These are phyloP conservation scores for Oenanthe javanica DNA, from an alignment of 140 eudicot genomes.

Conservation along the genomic window DNA sequence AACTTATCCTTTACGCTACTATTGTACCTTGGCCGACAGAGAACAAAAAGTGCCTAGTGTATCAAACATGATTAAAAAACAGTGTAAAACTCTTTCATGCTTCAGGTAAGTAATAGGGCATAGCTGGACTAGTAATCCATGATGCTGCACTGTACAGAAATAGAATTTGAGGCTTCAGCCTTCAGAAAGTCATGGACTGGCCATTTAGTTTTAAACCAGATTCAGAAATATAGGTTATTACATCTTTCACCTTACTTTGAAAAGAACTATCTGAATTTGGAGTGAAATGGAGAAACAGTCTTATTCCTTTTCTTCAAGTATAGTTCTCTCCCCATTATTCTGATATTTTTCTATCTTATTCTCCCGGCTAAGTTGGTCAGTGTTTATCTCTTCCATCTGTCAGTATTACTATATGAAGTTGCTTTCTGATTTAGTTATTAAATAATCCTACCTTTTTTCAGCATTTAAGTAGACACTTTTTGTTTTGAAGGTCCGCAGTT, in stretches of 20 bases:
- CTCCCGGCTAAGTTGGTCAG: not conserved
- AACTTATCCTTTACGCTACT: not conserved
- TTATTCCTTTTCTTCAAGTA: not conserved
- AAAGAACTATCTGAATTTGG: not conserved
- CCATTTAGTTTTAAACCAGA: not conserved
- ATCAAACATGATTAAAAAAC: not conserved
- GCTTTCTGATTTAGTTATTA: not conserved
- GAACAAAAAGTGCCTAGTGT: not conserved
- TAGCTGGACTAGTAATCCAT: not conserved
- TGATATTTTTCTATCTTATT: too few relatives aligned
- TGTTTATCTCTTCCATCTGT: not conserved
- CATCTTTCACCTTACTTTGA: not conserved
- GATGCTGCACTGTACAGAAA: not conserved
- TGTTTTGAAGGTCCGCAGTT: constrained; percentile 42
- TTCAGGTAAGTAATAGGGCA: not conserved
- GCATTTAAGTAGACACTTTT: not conserved
- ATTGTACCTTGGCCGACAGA: not conserved
- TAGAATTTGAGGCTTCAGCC: not conserved
- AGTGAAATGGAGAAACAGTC: not conserved
- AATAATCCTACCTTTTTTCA: not conserved
- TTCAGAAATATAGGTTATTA: too few relatives aligned
- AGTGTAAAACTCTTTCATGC: not conserved
- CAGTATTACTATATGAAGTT: not conserved
- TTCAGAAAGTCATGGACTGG: not conserved
- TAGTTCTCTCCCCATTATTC: not conserved